Conservation (phyloP, 2,329 filamentous ascomycete genomes). For the Fusarium lateritium region DNA sequence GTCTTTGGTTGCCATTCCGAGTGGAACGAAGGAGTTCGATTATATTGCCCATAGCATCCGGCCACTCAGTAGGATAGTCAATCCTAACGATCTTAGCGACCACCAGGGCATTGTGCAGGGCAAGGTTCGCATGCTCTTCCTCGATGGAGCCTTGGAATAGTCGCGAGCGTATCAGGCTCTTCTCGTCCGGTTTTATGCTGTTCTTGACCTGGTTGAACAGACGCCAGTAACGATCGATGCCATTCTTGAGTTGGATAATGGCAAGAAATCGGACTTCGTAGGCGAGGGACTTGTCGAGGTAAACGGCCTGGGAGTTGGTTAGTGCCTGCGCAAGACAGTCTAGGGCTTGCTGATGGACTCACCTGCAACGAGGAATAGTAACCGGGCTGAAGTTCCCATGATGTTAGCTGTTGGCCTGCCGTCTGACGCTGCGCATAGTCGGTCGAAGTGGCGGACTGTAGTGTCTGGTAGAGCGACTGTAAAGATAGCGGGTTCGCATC, state of each 20-base stretch:
- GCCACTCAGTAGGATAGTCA: conserved; percentile 92
- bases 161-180: conserved; percentile 79
- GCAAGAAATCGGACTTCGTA: conserved; percentile 87
- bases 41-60: conserved; percentile 71
- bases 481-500: conserved; percentile 81
- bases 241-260: conserved; percentile 96
- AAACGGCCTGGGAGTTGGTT: conserved; percentile 73
- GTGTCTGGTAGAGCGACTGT: conserved; percentile 74
- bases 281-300: conserved; percentile 83
- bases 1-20: conserved; percentile 70
- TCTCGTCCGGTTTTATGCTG: conserved; percentile 81
- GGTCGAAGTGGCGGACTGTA: conserved; percentile 75
- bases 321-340: conserved; percentile 16
- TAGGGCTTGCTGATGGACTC: conserved; percentile 34
- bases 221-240: conserved; percentile 95
- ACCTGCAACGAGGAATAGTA: conserved; percentile 81
- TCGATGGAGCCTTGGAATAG: conserved; percentile 83
- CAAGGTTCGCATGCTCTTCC: conserved; percentile 82
- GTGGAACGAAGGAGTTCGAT: conserved; percentile 73
- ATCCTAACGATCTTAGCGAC: conserved; percentile 89
- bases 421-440: conserved; percentile 75
- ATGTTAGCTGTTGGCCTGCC: conserved; percentile 77
- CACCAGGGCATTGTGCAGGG: conserved; percentile 89
- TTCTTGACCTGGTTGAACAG: conserved; percentile 69
- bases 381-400: conserved; percentile 77